phyloP scores from a whole-genome alignment of 108 stramenopile species.

The Nitzschia sp. region DNA sequence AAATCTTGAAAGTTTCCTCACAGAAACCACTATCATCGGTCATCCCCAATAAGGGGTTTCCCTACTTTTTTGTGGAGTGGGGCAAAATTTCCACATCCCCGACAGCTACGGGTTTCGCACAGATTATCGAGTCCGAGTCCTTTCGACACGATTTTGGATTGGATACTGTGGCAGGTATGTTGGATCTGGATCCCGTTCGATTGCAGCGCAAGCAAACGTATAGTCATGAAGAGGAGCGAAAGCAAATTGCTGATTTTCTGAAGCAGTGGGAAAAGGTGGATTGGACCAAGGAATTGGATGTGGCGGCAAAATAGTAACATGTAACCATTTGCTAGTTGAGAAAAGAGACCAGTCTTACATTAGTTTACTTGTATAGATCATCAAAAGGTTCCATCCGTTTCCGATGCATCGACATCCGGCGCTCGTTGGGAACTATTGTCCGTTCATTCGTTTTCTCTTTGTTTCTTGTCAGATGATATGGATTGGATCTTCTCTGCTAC shows the following conservation, averaged over 20 bases:
- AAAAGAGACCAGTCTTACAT: too few species aligned
- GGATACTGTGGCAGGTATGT: slow-evolving; percentile 79
- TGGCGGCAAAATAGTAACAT: not conserved
- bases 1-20: slow-evolving; percentile 39
- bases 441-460: too few species aligned
- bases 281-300: slow-evolving; percentile 46
- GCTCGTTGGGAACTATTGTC: too few species aligned
- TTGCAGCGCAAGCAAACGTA: slow-evolving; percentile 59
- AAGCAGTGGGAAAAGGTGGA: slow-evolving; percentile 64
- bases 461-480: too few species aligned
- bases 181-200: slow-evolving; percentile 70
- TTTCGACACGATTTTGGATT: slow-evolving; percentile 75
- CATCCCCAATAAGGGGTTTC: slow-evolving; percentile 70
- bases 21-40: slow-evolving; percentile 45
- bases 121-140: slow-evolving; percentile 59
- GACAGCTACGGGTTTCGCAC: slow-evolving; percentile 49
- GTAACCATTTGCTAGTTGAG: not conserved
- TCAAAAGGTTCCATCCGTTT: not conserved
- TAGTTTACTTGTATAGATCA: too few species aligned
- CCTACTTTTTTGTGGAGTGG: slow-evolving; percentile 80
- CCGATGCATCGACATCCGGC: too few species aligned
- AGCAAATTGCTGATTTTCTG: slow-evolving; percentile 51
- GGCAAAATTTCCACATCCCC: slow-evolving; percentile 29
- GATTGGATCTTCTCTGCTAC: slow-evolving; percentile 15
- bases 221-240: slow-evolving; percentile 40